These are phyloP conservation scores for Arthrocladium fulminans DNA, from an alignment of 2,329 filamentous ascomycete species.

Conservation along the genomic window DNA sequence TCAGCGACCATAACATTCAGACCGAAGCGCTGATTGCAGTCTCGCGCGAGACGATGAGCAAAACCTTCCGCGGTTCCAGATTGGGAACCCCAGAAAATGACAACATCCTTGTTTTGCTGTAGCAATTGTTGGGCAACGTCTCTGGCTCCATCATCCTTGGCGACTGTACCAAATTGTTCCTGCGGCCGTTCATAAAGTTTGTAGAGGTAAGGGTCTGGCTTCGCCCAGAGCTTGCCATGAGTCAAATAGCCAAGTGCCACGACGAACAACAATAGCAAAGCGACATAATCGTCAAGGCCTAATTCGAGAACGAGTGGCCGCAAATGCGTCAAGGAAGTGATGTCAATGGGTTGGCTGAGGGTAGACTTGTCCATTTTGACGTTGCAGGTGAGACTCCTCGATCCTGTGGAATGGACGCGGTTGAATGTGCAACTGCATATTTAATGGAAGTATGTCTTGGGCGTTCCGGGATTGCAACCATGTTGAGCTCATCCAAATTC, in stretches of 20 bases:
- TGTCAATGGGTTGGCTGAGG: neutral
- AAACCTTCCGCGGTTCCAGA: constrained; percentile 20
- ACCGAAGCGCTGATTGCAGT: constrained; percentile 54
- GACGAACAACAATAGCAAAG: constrained; percentile 30
- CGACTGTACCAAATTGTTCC: constrained; percentile 26
- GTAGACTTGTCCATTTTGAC: constrained; percentile 3
- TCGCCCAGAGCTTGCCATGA: constrained; percentile 39
- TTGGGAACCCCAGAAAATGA: constrained; percentile 23
- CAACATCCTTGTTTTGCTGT: constrained; percentile 51
- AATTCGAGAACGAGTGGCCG: neutral
- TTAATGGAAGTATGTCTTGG: too few species aligned
- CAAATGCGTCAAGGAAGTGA: neutral
- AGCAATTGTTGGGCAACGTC: constrained; percentile 39
- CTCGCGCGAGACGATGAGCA: constrained; percentile 17
- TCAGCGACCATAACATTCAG: constrained; percentile 90
- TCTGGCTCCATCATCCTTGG: constrained; percentile 16
- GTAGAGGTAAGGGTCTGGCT: constrained; percentile 41
- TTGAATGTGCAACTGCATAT: neutral
- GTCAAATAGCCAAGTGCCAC: constrained; percentile 34
- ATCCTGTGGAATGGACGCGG: neutral
- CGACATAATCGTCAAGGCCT: constrained; percentile 35
- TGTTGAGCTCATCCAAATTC: too few species aligned
- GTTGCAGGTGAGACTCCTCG: neutral
- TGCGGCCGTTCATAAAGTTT: constrained; percentile 45
- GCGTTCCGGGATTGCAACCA: too few species aligned